Evolutionary conservation across 106 monocot genomes (phyloP).

Genomic region (Alisma plantagoaquatica): DNA sequence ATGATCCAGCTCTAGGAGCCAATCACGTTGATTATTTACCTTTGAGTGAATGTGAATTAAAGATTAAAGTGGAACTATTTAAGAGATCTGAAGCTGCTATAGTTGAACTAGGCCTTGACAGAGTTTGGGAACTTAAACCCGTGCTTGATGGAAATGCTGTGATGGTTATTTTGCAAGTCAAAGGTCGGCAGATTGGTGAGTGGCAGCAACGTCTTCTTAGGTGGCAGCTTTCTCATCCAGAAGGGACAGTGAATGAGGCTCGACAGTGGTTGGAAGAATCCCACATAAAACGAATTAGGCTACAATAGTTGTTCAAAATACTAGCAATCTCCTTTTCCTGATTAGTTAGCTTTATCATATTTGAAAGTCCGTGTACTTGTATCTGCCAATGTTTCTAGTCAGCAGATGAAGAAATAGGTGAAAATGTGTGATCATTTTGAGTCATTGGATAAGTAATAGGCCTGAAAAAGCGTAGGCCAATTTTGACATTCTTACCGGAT

Average conservation of each 20-base stretch:
- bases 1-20: no score
- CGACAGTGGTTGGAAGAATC: constrained; percentile 71
- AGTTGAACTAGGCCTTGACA: constrained; percentile 28
- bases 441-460: no score
- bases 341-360: no score
- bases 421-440: no score
- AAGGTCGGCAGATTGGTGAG: constrained; percentile 64
- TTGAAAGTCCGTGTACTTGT: no score
- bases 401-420: no score
- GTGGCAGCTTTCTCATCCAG: constrained; percentile 93
- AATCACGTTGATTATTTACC: constrained; percentile 9
- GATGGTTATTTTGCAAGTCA: constrained; percentile 59
- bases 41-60: constrained; percentile 17
- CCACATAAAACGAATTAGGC: constrained; percentile 55
- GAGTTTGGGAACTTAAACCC: constrained; percentile 77
- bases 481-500: no score
- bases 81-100: constrained; percentile 13
- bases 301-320: no score
- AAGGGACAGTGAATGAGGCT: constrained; percentile 49
- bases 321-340: no score
- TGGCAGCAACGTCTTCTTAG: constrained; percentile 82
- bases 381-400: no score
- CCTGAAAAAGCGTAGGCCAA: no score
- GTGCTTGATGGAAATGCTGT: constrained; percentile 81
- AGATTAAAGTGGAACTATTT: constrained; percentile 34